Conservation (phyloP, 805 yeast genomes). For the Groenewaldozyma tartarivorans region DNA sequence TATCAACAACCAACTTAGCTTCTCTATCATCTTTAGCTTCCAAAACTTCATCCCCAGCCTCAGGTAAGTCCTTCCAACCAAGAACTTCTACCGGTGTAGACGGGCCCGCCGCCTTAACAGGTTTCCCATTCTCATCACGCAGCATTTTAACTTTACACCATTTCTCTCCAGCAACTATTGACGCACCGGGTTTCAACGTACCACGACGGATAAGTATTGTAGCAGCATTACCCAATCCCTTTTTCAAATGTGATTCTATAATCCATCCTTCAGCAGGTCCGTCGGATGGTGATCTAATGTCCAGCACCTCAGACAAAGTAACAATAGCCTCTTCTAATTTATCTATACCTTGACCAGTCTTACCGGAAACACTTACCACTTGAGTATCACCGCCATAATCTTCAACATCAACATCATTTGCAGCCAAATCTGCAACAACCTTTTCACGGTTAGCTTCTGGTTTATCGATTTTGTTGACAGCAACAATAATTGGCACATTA, state of each 20-base stretch:
- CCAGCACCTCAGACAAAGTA: conserved; percentile 74
- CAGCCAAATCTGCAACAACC: conserved; percentile 68
- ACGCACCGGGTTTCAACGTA: conserved; percentile 53
- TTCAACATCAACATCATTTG: conserved; percentile 74
- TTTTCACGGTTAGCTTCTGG: conserved; percentile 65
- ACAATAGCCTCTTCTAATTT: conserved; percentile 82
- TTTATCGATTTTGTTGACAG: conserved; percentile 85
- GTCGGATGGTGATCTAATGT: conserved; percentile 48
- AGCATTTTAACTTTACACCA: conserved; percentile 77
- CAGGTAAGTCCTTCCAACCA: conserved; percentile 93
- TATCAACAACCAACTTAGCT: conserved; percentile 67
- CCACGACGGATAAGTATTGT: conserved; percentile 81
- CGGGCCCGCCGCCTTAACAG: conserved; percentile 62
- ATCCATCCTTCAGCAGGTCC: conserved; percentile 72
- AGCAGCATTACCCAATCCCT: conserved; percentile 78
- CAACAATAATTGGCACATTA: conserved; percentile 78
- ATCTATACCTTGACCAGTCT: conserved; percentile 84
- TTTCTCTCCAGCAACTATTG: conserved; percentile 79
- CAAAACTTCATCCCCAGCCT: conserved; percentile 76
- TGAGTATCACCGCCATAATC: conserved; percentile 94
- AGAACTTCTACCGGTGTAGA: conserved; percentile 82
- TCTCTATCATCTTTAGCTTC: conserved; percentile 64
- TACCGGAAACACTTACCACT: conserved; percentile 77
- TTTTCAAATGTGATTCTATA: conserved; percentile 72
- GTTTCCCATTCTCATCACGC: conserved; percentile 62